These are phyloP conservation scores for Cercophora sp. DNA, from an alignment of 495 filamentous ascomycete species.

Conservation along the genomic window DNA sequence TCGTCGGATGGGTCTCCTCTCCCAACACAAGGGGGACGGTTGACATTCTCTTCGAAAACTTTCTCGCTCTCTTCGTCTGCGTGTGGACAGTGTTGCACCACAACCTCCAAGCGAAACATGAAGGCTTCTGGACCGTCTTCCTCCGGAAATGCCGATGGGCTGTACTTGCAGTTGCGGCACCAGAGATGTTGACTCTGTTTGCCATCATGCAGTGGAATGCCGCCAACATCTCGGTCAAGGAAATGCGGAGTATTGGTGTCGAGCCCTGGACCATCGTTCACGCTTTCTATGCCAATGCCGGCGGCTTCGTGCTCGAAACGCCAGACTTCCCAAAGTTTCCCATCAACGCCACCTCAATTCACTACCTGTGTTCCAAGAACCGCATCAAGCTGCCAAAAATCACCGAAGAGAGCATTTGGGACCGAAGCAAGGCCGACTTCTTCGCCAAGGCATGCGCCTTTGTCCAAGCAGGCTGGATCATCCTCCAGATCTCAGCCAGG, in stretches of 20 bases:
- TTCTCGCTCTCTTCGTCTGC: conserved; percentile 25
- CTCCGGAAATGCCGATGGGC: conserved; percentile 15
- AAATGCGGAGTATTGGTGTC: conserved; percentile 14
- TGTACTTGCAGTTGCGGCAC: conserved; percentile 10
- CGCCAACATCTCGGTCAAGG: conserved; percentile 14
- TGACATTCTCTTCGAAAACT: conserved; percentile 24
- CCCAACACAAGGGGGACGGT: conserved; percentile 9
- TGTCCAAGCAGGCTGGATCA: conserved; percentile 16
- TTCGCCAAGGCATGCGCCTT: conserved; percentile 19
- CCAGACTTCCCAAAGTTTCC: conserved; percentile 18
- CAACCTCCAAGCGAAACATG: conserved; percentile 17
- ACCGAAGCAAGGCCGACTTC: conserved; percentile 21
- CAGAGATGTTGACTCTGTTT: conserved; percentile 17
- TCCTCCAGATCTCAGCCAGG: conserved; percentile 15
- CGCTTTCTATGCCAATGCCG: conserved; percentile 19
- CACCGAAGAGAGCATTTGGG: conserved; percentile 20
- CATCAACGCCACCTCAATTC: conserved; percentile 18
- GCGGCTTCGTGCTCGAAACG: conserved; percentile 22
- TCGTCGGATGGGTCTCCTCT: conserved; percentile 7
- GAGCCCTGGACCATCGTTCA: conserved; percentile 13
- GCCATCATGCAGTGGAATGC: conserved; percentile 16
- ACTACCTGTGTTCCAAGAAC: conserved; percentile 17
- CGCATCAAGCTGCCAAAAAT: conserved; percentile 19
- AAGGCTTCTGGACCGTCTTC: conserved; percentile 10
- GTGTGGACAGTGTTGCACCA: conserved; percentile 26